These are phyloP conservation scores for Colletotrichum orchidophilum DNA, from an alignment of 2,329 filamentous ascomycete genomes.

Conservation along the genomic window DNA sequence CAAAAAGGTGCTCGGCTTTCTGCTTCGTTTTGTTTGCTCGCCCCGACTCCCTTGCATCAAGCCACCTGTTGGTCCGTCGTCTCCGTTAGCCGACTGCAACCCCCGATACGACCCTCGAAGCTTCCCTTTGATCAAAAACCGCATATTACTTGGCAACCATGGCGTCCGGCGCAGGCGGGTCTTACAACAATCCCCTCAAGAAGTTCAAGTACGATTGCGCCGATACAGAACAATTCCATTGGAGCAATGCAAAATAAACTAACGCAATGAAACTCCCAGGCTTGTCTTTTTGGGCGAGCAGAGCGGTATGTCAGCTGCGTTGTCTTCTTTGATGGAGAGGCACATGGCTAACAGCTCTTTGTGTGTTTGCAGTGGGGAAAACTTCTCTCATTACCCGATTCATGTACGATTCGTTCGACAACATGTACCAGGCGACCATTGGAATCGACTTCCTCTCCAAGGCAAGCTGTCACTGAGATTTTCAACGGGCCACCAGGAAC, in stretches of 20 bases:
- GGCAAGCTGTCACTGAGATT: slow-evolving; percentile 58
- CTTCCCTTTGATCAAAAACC: slow-evolving; percentile 18
- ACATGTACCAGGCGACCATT: slow-evolving; percentile 99
- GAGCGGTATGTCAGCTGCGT: slow-evolving; percentile 76
- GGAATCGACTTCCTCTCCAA: slow-evolving; percentile 99
- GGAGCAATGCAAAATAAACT: slow-evolving; percentile 29
- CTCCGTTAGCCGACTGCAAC: slow-evolving; percentile 27
- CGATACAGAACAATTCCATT: background rate
- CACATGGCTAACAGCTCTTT: slow-evolving; percentile 10
- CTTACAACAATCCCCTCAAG: slow-evolving; percentile 99
- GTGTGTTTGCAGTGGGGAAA: slow-evolving; percentile 81
- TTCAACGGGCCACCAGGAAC: background rate
- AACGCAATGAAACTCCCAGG: slow-evolving; percentile 57
- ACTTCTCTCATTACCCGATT: slow-evolving; percentile 98
- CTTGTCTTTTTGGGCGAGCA: slow-evolving; percentile 98
- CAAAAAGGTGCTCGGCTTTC: background rate
- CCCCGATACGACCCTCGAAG: slow-evolving; percentile 15
- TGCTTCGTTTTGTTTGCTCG: background rate
- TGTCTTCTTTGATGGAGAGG: background rate
- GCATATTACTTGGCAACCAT: slow-evolving; percentile 56
- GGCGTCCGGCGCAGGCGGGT: slow-evolving; percentile 78
- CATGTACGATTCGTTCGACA: slow-evolving; percentile 99
- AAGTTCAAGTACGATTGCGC: slow-evolving; percentile 87
- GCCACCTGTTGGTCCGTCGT: slow-evolving; percentile 14
- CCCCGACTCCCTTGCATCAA: slow-evolving; percentile 18